A percentile compares a stretch with the other conserved stretches of the same genome.
Evolutionary conservation across 306 rosid species (phyloP).

Genomic region (Vigna unguiculata): DNA sequence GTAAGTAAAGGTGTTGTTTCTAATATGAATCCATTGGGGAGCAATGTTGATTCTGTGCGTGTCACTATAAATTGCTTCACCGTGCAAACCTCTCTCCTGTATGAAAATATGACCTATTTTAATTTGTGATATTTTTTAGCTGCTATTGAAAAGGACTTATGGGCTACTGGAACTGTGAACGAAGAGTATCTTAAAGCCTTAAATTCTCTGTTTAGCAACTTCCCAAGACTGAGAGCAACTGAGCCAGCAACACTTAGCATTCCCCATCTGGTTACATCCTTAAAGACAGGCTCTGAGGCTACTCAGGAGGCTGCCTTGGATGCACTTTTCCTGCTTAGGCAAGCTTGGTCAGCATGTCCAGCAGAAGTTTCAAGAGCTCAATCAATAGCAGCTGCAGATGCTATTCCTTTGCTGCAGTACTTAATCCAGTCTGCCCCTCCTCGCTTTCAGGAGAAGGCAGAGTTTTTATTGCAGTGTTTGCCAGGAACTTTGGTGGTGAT

Average conservation of each 20-base stretch:
- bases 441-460: slow-evolving; percentile 96
- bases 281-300: slow-evolving; percentile 96
- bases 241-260: slow-evolving; percentile 99
- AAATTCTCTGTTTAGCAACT: slow-evolving; percentile 87
- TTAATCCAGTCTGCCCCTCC: slow-evolving; percentile 97
- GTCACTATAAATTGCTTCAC: slow-evolving; percentile 28
- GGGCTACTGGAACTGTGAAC: slow-evolving; percentile 95
- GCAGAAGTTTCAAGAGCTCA: slow-evolving; percentile 98
- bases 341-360: slow-evolving; percentile 99
- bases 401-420: slow-evolving; percentile 95
- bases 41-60: slow-evolving; percentile 26
- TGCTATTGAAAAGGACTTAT: slow-evolving; percentile 95
- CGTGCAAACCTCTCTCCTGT: slow-evolving; percentile 27
- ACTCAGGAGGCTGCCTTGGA: slow-evolving; percentile 97
- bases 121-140: slow-evolving; percentile 63
- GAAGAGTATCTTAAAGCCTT: slow-evolving; percentile 97
- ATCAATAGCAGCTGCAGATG: slow-evolving; percentile 97
- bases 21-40: slow-evolving; percentile 16
- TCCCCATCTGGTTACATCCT: slow-evolving; percentile 92
- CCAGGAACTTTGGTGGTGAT: slow-evolving; percentile 93
- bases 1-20: not conserved
- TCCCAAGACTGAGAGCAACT: slow-evolving; percentile 93
- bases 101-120: slow-evolving; percentile 39
- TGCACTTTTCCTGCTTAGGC: slow-evolving; percentile 90
- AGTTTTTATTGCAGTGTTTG: slow-evolving; percentile 94